A percentile compares a stretch with the other conserved stretches of the same genome.
These are phyloP conservation scores for Aphanomyces cochlioides DNA, from an alignment of 352 stramenopile genomes.

Conservation along the genomic window DNA sequence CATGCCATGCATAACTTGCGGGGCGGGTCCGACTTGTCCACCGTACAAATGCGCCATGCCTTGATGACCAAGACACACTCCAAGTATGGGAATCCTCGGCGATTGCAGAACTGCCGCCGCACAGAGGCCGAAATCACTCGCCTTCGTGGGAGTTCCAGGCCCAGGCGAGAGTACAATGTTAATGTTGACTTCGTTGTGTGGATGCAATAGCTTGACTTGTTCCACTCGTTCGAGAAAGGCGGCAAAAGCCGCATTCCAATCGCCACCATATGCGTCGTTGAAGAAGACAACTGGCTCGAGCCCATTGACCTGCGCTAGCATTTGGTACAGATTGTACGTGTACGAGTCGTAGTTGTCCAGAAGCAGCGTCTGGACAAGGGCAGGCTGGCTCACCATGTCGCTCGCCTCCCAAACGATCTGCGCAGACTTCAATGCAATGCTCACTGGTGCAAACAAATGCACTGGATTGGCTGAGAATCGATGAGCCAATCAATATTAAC, in stretches of 20 bases:
- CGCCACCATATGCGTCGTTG: constrained; percentile 87
- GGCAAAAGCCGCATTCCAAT: constrained; percentile 56
- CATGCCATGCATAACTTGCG: constrained; percentile 92
- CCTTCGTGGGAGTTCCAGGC: constrained; percentile 80
- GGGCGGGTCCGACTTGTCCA: constrained; percentile 68
- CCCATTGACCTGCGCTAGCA: constrained; percentile 89
- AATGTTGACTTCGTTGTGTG: constrained; percentile 40
- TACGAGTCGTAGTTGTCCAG: constrained; percentile 99
- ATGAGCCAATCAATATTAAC: too few relatives aligned
- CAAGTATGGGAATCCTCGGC: constrained; percentile 82
- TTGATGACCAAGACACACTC: constrained; percentile 97
- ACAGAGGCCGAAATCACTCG: constrained; percentile 86
- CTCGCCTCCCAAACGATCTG: background rate
- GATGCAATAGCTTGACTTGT: constrained; percentile 35
- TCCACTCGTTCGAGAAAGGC: constrained; percentile 58
- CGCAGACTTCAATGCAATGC: background rate
- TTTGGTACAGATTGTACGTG: constrained; percentile 96
- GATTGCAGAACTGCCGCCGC: constrained; percentile 55
- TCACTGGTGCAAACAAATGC: background rate
- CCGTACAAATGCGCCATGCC: constrained; percentile 89
- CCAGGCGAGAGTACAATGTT: constrained; percentile 89
- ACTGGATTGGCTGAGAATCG: too few relatives aligned
- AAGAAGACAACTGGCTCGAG: constrained; percentile 84
- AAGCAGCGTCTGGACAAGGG: constrained; percentile 68
- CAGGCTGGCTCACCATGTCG: constrained; percentile 21